These are phyloP conservation scores for Erythrobasidium yunnanense DNA, from an alignment of 768 basidiomycete species.

Conservation along the genomic window DNA sequence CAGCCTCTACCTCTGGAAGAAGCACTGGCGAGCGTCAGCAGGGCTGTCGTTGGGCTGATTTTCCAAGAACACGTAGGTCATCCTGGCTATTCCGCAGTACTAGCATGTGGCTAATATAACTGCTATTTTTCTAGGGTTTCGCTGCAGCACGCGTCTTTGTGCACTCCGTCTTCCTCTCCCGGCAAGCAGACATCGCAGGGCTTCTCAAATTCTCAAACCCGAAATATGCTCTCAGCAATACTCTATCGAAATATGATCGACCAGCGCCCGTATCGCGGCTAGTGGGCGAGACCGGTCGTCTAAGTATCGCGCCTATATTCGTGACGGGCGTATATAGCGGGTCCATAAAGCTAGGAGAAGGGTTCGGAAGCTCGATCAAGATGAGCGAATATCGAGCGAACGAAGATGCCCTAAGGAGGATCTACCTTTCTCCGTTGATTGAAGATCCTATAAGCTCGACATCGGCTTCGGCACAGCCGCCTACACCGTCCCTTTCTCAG, in stretches of 20 bases:
- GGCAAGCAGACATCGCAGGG: slow-evolving; percentile 65
- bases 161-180: slow-evolving; percentile 75
- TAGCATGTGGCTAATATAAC: neutral
- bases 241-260: slow-evolving; percentile 51
- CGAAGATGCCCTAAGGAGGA: slow-evolving; percentile 68
- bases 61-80: slow-evolving; percentile 66
- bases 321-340: slow-evolving; percentile 89
- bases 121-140: slow-evolving; percentile 45
- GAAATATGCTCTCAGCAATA: slow-evolving; percentile 61
- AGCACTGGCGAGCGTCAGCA: slow-evolving; percentile 75
- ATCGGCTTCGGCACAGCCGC: neutral
- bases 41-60: slow-evolving; percentile 74
- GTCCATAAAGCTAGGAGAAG: slow-evolving; percentile 75
- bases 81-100: neutral
- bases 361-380: slow-evolving; percentile 77
- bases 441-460: neutral
- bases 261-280: slow-evolving; percentile 46
- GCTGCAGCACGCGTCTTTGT: slow-evolving; percentile 75
- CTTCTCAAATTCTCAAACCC: slow-evolving; percentile 77
- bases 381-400: slow-evolving; percentile 93
- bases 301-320: slow-evolving; percentile 78
- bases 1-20: slow-evolving; percentile 54
- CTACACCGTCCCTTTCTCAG: neutral
- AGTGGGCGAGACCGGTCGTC: slow-evolving; percentile 83
- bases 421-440: slow-evolving; percentile 58